phyloP scores from a whole-genome alignment of 2,329 filamentous ascomycete species.

The Phaeosphaeriaceae sp. region DNA sequence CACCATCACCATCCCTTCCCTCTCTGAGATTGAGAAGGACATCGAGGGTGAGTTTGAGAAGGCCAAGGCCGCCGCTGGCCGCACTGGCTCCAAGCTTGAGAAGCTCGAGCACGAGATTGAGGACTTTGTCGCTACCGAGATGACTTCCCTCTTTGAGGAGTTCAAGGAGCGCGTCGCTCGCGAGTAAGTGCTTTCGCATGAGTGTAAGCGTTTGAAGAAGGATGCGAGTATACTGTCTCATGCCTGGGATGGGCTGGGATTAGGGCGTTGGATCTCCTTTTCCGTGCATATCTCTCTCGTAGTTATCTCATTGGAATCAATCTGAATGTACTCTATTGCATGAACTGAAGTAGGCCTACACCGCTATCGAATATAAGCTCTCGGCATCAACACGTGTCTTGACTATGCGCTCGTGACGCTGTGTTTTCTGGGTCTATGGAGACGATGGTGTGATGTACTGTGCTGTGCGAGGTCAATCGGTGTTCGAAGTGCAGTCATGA shows the following conservation, averaged over 20 bases:
- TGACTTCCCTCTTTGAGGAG: constrained; percentile 65
- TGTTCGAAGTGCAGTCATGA: too few relatives aligned
- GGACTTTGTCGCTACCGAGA: constrained; percentile 58
- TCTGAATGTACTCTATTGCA: constrained; percentile 9
- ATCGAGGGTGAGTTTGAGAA: constrained; percentile 45
- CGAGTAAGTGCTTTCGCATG: too few relatives aligned
- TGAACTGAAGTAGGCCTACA: not conserved
- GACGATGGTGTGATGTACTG: too few relatives aligned
- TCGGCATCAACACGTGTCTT: not conserved
- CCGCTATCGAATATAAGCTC: not conserved
- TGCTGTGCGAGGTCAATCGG: too few relatives aligned
- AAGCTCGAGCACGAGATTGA: constrained; percentile 54
- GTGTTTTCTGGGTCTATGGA: too few relatives aligned
- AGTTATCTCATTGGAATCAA: constrained; percentile 13
- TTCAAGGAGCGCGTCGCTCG: constrained; percentile 47
- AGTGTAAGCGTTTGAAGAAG: too few relatives aligned
- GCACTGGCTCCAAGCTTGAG: constrained; percentile 55
- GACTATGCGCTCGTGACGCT: too few relatives aligned
- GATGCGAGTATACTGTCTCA: not conserved
- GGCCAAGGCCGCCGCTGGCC: constrained; percentile 47
- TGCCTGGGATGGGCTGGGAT: not conserved
- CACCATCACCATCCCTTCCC: constrained; percentile 47
- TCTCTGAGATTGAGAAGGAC: constrained; percentile 47
- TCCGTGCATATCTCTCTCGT: constrained; percentile 18
- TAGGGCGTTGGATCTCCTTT: constrained; percentile 5